These are phyloP conservation scores for Serendipita sp. DNA, from an alignment of 768 basidiomycete genomes.

Conservation along the genomic window DNA sequence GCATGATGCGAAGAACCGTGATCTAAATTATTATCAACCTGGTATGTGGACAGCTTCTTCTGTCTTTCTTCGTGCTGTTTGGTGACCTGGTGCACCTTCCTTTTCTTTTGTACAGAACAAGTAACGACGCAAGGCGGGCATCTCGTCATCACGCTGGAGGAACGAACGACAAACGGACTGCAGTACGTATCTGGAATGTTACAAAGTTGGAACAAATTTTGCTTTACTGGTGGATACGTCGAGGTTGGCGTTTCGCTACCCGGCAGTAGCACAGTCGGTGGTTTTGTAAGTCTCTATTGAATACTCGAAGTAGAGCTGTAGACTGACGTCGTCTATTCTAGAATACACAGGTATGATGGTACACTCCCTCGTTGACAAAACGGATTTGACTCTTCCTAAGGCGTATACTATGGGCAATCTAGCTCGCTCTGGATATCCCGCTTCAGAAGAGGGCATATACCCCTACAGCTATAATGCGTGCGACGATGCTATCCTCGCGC, in stretches of 20 bases:
- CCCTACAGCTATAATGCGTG: slow-evolving; percentile 41
- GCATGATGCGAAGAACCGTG: slow-evolving; percentile 57
- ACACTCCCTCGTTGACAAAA: too few species aligned
- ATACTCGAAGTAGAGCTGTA: not conserved
- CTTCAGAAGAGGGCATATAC: slow-evolving; percentile 69
- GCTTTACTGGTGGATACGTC: slow-evolving; percentile 40
- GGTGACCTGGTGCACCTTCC: not conserved
- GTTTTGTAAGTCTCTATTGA: slow-evolving; percentile 25
- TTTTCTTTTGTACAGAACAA: slow-evolving; percentile 19
- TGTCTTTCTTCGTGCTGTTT: not conserved
- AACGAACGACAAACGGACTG: slow-evolving; percentile 39
- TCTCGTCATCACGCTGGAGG: slow-evolving; percentile 55
- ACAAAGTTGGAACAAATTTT: slow-evolving; percentile 81
- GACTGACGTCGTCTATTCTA: not conserved
- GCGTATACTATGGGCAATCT: slow-evolving; percentile 82
- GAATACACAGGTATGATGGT: not conserved
- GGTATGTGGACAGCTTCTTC: slow-evolving; percentile 4
- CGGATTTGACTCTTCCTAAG: slow-evolving; percentile 12
- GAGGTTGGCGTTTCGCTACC: slow-evolving; percentile 48
- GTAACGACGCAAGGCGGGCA: slow-evolving; percentile 49
- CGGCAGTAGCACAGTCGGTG: slow-evolving; percentile 38
- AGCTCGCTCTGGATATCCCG: slow-evolving; percentile 63
- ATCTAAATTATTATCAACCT: slow-evolving; percentile 67
- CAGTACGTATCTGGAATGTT: slow-evolving; percentile 60
- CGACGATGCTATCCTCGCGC: slow-evolving; percentile 43